A percentile compares a stretch with the other conserved stretches of the same genome.
phyloP scores from a whole-genome alignment of 2,329 filamentous ascomycete genomes.

The Chaetomiaceae sp. region DNA sequence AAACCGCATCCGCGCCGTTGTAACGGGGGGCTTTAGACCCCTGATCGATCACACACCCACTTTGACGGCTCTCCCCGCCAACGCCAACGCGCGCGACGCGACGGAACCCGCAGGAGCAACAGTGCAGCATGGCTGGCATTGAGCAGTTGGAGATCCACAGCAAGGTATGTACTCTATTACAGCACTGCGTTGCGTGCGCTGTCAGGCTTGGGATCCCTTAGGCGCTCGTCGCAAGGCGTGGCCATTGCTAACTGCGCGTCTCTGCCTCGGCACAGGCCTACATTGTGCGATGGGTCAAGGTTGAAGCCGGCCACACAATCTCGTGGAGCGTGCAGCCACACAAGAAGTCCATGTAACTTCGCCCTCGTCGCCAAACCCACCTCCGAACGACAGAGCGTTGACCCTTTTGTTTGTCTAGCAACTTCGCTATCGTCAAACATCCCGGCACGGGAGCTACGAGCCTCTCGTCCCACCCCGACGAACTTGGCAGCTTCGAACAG shows the following conservation, averaged over 20 bases:
- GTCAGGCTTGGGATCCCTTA: too few species aligned
- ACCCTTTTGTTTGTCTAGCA: slow-evolving; percentile 44
- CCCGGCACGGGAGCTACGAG: slow-evolving; percentile 63
- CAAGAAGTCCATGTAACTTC: slow-evolving; percentile 80
- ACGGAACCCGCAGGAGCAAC: slow-evolving; percentile 1
- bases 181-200: too few species aligned
- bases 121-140: slow-evolving; percentile 71
- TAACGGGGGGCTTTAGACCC: too few species aligned
- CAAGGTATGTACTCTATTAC: slow-evolving; percentile 58
- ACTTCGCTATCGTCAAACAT: slow-evolving; percentile 97
- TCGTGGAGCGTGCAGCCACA: slow-evolving; percentile 97
- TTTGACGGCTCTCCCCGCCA: neutral
- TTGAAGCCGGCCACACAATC: slow-evolving; percentile 83
- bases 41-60: too few species aligned
- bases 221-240: neutral
- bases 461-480: slow-evolving; percentile 38
- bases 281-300: slow-evolving; percentile 94
- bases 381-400: neutral
- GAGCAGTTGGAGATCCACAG: slow-evolving; percentile 96
- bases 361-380: neutral
- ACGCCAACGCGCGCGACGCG: neutral
- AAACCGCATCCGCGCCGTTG: too few species aligned
- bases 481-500: slow-evolving; percentile 38
- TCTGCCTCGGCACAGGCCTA: slow-evolving; percentile 62
- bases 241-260: slow-evolving; percentile 3